Evolutionary conservation across 2,329 filamentous ascomycete genomes (phyloP).

Genomic region (Aspergillus quadricinctus): DNA sequence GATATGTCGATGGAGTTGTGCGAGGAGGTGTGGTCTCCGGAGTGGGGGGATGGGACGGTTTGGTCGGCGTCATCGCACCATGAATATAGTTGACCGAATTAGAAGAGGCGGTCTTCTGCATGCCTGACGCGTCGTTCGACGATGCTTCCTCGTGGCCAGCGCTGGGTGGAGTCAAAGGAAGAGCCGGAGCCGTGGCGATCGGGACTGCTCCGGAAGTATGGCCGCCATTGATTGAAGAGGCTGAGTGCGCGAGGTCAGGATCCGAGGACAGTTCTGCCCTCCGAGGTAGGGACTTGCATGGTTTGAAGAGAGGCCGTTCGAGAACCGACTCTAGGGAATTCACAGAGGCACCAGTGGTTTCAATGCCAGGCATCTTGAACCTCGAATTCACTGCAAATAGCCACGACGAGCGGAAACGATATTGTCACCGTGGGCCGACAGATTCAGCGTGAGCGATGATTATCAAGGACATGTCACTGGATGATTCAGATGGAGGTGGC

Average conservation of each 20-base stretch:
- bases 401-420: neutral
- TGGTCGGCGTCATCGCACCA: conserved; percentile 53
- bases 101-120: conserved; percentile 23
- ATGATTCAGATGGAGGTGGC: neutral
- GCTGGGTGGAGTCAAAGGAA: conserved; percentile 38
- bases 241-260: conserved; percentile 20
- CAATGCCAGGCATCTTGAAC: conserved; percentile 29
- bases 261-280: conserved; percentile 25
- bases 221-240: conserved; percentile 21
- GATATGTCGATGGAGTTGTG: conserved; percentile 23
- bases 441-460: neutral
- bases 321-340: conserved; percentile 22
- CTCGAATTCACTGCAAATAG: neutral
- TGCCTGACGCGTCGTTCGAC: conserved; percentile 15
- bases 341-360: conserved; percentile 23
- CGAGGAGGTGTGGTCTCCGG: conserved; percentile 72
- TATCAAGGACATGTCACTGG: conserved; percentile 3
- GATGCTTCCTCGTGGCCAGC: conserved; percentile 20
- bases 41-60: conserved; percentile 65
- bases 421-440: neutral
- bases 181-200: conserved; percentile 23
- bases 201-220: conserved; percentile 17
- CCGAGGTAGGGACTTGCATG: conserved; percentile 40
- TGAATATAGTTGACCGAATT: conserved; percentile 19
- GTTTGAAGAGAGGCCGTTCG: conserved; percentile 21